Evolutionary conservation across 2,329 filamentous ascomycete genomes (phyloP).

Genomic region (Pseudocercospora cruenta): DNA sequence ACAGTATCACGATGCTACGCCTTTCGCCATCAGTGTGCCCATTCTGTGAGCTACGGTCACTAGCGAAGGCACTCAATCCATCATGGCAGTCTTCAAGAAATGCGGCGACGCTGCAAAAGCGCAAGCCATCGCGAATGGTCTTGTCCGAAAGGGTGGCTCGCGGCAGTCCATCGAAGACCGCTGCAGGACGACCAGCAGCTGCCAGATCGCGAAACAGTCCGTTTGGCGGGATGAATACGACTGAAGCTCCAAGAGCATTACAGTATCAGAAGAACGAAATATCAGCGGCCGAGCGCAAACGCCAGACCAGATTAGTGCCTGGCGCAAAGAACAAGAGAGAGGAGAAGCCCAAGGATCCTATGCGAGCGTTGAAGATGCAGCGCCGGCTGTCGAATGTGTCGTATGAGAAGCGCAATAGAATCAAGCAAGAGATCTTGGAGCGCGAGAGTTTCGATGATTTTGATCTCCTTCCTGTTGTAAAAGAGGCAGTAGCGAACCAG

Average conservation of each 20-base stretch:
- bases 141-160: slow-evolving; percentile 52
- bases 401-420: slow-evolving; percentile 67
- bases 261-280: slow-evolving; percentile 35
- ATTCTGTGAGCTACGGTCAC: slow-evolving; percentile 45
- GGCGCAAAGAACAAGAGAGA: slow-evolving; percentile 40
- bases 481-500: slow-evolving; percentile 71
- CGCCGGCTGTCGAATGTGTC: slow-evolving; percentile 73
- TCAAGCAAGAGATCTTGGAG: slow-evolving; percentile 65
- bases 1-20: slow-evolving; percentile 33
- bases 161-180: slow-evolving; percentile 1
- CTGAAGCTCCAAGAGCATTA: slow-evolving; percentile 37
- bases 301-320: slow-evolving; percentile 58
- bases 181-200: slow-evolving; percentile 37
- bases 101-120: slow-evolving; percentile 47
- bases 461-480: slow-evolving; percentile 70
- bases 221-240: slow-evolving; percentile 64
- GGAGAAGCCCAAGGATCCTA: slow-evolving; percentile 57
- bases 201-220: slow-evolving; percentile 53
- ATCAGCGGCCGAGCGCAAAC: slow-evolving; percentile 49
- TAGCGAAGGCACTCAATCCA: slow-evolving; percentile 31
- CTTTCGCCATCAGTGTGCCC: slow-evolving; percentile 41
- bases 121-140: slow-evolving; percentile 55
- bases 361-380: slow-evolving; percentile 94
- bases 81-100: slow-evolving; percentile 44
- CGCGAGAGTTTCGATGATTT: slow-evolving; percentile 83